Base-by-base conservation (phyloP, 2,329 filamentous ascomycete species). In the Venturia pyrina region DNA sequence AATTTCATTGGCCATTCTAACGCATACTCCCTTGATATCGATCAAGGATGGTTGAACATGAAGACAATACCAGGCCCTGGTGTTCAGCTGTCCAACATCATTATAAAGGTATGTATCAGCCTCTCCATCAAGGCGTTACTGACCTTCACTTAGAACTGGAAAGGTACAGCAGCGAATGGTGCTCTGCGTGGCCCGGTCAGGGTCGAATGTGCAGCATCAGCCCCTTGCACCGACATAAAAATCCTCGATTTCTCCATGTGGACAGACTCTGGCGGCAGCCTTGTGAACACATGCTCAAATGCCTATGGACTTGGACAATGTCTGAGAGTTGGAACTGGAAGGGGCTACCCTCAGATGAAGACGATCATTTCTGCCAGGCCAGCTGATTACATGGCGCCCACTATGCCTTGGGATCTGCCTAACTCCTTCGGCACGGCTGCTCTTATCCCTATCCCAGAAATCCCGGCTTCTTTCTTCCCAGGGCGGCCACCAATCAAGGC, bases 1-100 rank as follows among this genome's bases (percentile, higher is more conserved):
- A 85, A 85, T 75, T 87, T 86, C 73, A 82, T 84, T 72, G 84
- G 85, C 48, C 83, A 84, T 72, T 74, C 76, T 66, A 87, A 86
- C 67, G 83, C 84, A 3, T 86, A 86, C 75, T 80, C 79, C 13
- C 75, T 85, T 32, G 76, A 86, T 71, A 78, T 86, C 65, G 80
- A 86, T 73, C 76, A 81, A 65, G 78, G 81, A 70, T 86, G 83
- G 83, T 71, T 72, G 40, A 76, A 75, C 65, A 79, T 80, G 76
- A 70, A 67, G 46, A 68, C 73, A 0, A 71, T 75, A 3, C 68
- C 72, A 1, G 84, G 84, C 32, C 69, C 79, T 68, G 84, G 85
- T 40, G 81, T 86, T 8, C 72, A 79, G 67, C 78, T 84, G 56
- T 76, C 69, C 69, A 82, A 84, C 73, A 76, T 87, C 69, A 81